A percentile compares a stretch with the other conserved stretches of the same genome.
Evolutionary conservation across 306 rosid species (phyloP).

Genomic region (Medicago arabica): DNA sequence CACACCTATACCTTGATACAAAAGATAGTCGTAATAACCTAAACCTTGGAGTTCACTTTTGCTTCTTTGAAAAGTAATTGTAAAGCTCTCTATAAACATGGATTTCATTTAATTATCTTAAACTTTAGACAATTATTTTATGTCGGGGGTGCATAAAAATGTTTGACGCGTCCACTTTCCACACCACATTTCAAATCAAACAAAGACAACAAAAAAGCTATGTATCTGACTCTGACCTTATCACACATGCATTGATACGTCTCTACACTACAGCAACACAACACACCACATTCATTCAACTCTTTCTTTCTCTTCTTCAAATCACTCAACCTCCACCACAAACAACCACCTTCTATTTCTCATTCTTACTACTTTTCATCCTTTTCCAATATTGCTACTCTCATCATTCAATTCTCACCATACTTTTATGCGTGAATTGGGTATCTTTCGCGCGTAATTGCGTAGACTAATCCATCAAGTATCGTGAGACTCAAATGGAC

Average conservation of each 20-base stretch:
- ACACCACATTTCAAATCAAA: neutral
- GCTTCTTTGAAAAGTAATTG: no score
- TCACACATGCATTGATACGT: constrained; percentile 50
- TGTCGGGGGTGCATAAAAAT: neutral
- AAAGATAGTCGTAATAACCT: no score
- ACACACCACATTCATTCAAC: neutral
- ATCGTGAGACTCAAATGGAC: no score
- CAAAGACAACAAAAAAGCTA: constrained; percentile 35
- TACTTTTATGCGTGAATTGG: no score
- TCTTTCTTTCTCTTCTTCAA: neutral
- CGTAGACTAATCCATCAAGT: no score
- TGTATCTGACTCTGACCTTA: constrained; percentile 48
- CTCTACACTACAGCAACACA: constrained; percentile 20
- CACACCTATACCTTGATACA: no score
- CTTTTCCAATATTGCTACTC: constrained; percentile 5
- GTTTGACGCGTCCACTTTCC: neutral
- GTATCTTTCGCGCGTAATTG: no score
- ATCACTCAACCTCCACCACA: neutral
- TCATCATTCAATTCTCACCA: neutral
- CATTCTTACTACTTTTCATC: neutral
- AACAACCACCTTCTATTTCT: no score
- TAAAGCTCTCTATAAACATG: no score
- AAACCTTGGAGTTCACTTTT: neutral
- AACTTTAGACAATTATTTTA: neutral
- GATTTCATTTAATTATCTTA: no score